Conservation (phyloP, 257 asterid species). For the Lycium barbarum region DNA sequence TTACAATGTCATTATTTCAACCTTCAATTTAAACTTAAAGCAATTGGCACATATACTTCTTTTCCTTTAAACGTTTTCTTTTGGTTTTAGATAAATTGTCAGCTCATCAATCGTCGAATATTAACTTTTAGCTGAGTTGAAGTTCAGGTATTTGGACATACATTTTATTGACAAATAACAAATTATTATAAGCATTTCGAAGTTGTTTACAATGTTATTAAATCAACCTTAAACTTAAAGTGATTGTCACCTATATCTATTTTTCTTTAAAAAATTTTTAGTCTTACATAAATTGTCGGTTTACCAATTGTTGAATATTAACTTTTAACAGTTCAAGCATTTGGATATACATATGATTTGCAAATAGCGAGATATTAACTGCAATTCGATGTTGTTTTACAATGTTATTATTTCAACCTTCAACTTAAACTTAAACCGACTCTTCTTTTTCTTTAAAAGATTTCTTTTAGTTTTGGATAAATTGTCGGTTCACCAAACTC, state of each 20-base stretch:
- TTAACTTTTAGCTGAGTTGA: neutral
- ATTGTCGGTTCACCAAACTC: neutral
- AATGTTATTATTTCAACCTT: neutral
- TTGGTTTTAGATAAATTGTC: too few species aligned
- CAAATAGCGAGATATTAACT: neutral
- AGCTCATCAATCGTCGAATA: too few species aligned
- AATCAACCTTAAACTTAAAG: too few species aligned
- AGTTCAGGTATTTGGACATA: neutral
- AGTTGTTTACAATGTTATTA: too few species aligned
- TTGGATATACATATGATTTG: neutral
- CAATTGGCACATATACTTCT: too few species aligned
- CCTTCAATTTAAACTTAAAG: neutral
- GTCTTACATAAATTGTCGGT: neutral
- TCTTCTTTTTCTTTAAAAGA: neutral
- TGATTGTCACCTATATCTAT: too few species aligned
- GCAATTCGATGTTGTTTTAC: neutral
- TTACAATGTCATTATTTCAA: too few species aligned
- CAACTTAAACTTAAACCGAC: neutral
- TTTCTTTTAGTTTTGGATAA: neutral
- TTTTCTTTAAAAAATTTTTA: neutral
- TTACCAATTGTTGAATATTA: neutral
- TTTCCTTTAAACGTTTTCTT: too few species aligned
- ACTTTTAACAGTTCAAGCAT: neutral
- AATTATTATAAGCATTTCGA: too few species aligned
- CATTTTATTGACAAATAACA: neutral